phyloP scores from a whole-genome alignment of 805 yeast species.

The Starmerella bacillaris region DNA sequence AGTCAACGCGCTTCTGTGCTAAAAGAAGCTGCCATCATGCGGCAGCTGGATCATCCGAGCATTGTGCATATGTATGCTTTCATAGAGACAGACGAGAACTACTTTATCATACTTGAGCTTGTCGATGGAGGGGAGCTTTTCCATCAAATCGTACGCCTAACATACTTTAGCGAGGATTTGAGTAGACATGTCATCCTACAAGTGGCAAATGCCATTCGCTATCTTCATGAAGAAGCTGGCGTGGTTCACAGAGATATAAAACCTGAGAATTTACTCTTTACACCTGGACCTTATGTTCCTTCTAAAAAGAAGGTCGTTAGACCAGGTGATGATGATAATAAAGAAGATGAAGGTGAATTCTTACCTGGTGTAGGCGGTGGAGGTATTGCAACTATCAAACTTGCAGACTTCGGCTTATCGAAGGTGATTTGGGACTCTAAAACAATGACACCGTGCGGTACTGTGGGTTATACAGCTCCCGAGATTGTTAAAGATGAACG shows the following conservation, averaged over 20 bases:
- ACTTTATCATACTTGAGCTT: conserved; percentile 49
- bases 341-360: conserved; percentile 79
- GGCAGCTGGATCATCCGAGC: conserved; percentile 42
- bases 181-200: conserved; percentile 57
- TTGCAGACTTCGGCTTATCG: conserved; percentile 91
- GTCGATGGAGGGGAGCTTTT: conserved; percentile 67
- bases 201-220: conserved; percentile 50
- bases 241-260: conserved; percentile 68
- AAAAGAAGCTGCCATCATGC: conserved; percentile 61
- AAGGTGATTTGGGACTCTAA: conserved; percentile 76
- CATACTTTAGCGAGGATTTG: conserved; percentile 57
- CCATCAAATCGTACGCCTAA: conserved; percentile 58
- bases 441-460: conserved; percentile 96
- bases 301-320: conserved; percentile 21
- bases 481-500: conserved; percentile 89
- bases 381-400: conserved; percentile 69
- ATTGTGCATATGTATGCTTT: conserved; percentile 38
- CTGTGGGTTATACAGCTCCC: conserved; percentile 97
- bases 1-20: conserved; percentile 28
- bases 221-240: conserved; percentile 52
- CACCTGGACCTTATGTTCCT: conserved; percentile 33
- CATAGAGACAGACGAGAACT: conserved; percentile 34
- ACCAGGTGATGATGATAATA: conserved; percentile 28
- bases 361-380: conserved; percentile 75
- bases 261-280: conserved; percentile 59